Evolutionary conservation across 2,329 filamentous ascomycete genomes (phyloP).

Genomic region (Didymella pinodella): DNA sequence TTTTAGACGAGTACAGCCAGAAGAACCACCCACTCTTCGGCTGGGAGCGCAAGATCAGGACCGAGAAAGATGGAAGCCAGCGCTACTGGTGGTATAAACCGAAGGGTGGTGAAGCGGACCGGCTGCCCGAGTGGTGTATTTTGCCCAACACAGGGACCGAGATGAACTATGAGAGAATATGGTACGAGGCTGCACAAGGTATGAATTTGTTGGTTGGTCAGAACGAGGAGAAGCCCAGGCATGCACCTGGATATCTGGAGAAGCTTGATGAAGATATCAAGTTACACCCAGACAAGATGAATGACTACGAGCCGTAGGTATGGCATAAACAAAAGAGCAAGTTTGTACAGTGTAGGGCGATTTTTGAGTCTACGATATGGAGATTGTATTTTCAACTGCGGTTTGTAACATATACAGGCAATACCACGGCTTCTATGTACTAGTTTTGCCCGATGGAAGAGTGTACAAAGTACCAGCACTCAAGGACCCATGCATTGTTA

Average conservation of each 20-base stretch:
- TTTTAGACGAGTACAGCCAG: neutral
- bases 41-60: neutral
- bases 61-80: neutral
- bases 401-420: no score
- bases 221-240: neutral
- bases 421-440: no score
- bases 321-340: neutral
- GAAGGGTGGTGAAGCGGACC: neutral
- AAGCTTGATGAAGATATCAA: conserved; percentile 1
- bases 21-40: neutral
- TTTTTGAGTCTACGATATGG: no score
- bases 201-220: neutral
- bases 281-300: neutral
- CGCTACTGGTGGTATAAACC: conserved; percentile 5
- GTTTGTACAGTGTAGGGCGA: no score
- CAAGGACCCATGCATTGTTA: no score
- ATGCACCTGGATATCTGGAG: neutral
- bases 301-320: conserved; percentile 1
- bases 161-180: conserved; percentile 5
- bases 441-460: no score
- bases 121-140: conserved; percentile 8
- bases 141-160: neutral
- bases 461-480: no score
- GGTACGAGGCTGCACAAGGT: neutral
- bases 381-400: no score